Evolutionary conservation across 257 asterid genomes (phyloP), one percentile per base, ranked within the genome.

Genomic region (Prunella vulgaris): DNA sequence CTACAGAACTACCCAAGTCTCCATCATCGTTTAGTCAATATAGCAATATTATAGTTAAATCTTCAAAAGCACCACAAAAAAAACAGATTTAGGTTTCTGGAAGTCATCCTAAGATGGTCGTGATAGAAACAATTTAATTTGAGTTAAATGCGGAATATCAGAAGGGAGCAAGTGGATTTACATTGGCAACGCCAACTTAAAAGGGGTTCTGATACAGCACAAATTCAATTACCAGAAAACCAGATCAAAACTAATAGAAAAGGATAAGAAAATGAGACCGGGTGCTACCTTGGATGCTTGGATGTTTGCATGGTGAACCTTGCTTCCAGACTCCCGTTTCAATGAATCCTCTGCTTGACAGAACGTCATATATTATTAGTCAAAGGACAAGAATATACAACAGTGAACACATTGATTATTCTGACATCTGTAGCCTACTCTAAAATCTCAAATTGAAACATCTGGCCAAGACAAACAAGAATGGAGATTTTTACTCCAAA

Each of bases 271-370:
- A 64, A 62, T 15, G 57, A 60, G 22, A 59, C 9, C 13, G 17
- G 10, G 37, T 21, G 52, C 20, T 69, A 92, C 98, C 98, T 92
- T 93, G 7, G 98, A 90, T 42, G 98, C 98, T 77, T 93, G 98
- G 71, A 92, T 92, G 70, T 90, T 92, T 10, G 86, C 93, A 84
- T 86, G 88, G 46, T 90, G 98, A 73, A 90, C 98, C 85, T 90
- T 92, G 54, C 74, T 85, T 65, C 97, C 98, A 33, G 96, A 88
- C 72, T 92, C 98, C 17, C 95, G 87, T 82, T 88, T 88, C 83
- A 92, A 40, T 14, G 96, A 71, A 78, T 92, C 98, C 68, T 92
- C 95, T 92, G 96, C 82, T 74, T 68, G 65, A 72, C 49, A 54
- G 54, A 79, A 70, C 28, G 20, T 54, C 18, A 42, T 10, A 73